These are phyloP conservation scores for Fusarium sacchari DNA, from an alignment of 2,329 filamentous ascomycete genomes.

Conservation along the genomic window DNA sequence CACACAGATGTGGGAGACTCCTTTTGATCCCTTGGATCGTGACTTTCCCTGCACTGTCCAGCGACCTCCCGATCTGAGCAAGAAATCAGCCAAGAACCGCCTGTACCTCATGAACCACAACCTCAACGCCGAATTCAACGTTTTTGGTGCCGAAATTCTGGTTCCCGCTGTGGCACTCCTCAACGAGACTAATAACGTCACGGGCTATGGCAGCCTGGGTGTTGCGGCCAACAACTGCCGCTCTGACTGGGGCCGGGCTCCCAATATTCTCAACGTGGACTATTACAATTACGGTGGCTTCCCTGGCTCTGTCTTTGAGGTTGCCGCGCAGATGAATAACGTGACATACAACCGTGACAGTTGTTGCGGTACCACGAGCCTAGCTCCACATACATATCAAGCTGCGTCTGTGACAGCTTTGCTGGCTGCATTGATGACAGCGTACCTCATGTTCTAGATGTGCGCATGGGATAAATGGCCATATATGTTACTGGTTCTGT, in stretches of 20 bases:
- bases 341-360: conserved; percentile 70
- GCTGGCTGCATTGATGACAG: conserved; percentile 34
- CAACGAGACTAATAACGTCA: conserved; percentile 76
- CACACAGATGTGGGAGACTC: conserved; percentile 89
- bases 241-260: conserved; percentile 71
- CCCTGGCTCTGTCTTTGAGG: conserved; percentile 79
- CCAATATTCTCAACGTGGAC: conserved; percentile 84
- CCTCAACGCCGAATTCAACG: conserved; percentile 78
- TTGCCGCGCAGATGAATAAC: conserved; percentile 75
- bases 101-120: conserved; percentile 93
- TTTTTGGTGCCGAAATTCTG: conserved; percentile 71
- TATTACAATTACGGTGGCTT: conserved; percentile 79
- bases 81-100: conserved; percentile 64
- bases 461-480: background rate
- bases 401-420: conserved; percentile 33
- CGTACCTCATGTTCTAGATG: conserved; percentile 34
- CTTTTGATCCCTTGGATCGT: conserved; percentile 75
- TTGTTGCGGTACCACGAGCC: conserved; percentile 63
- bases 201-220: conserved; percentile 74
- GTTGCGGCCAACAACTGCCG: conserved; percentile 70
- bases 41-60: conserved; percentile 82
- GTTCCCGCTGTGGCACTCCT: conserved; percentile 77
- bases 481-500: conserved; percentile 1
- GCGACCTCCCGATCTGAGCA: conserved; percentile 74
- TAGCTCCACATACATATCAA: conserved; percentile 42